Evolutionary conservation across 306 rosid genomes (phyloP).

Genomic region (Macrotyloma uniflorum): DNA sequence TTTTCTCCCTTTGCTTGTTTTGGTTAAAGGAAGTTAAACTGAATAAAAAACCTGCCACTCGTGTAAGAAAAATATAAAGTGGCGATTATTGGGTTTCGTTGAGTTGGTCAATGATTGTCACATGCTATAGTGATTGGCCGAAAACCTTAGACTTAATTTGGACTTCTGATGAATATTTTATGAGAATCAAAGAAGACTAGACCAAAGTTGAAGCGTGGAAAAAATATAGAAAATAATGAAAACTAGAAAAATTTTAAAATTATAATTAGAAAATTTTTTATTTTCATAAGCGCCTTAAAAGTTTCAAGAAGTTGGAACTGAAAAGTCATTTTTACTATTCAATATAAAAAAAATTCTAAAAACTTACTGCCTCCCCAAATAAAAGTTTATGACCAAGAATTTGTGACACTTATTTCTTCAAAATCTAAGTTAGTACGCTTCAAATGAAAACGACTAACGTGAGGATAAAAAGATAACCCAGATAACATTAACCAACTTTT

Average conservation of each 20-base stretch:
- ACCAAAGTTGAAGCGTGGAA: no score
- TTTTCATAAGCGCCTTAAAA: background rate
- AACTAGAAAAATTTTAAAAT: no score
- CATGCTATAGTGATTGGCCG: no score
- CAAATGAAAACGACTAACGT: background rate
- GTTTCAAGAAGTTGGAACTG: background rate
- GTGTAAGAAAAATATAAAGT: background rate
- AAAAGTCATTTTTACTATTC: background rate
- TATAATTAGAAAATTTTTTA: no score
- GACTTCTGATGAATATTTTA: no score
- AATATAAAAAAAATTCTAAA: background rate
- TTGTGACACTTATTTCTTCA: background rate
- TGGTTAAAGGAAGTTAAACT: background rate
- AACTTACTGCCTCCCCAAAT: background rate
- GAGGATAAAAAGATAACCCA: background rate
- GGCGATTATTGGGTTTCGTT: no score
- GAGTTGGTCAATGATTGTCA: no score
- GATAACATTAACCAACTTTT: background rate
- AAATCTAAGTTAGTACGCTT: background rate
- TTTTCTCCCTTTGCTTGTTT: background rate
- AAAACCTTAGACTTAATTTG: no score
- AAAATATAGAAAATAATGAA: no score
- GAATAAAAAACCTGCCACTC: background rate
- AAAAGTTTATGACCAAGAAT: background rate
- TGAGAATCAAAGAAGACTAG: no score